Conservation (phyloP, 2,329 filamentous ascomycete genomes). For the Aspergillus fijiensis region DNA sequence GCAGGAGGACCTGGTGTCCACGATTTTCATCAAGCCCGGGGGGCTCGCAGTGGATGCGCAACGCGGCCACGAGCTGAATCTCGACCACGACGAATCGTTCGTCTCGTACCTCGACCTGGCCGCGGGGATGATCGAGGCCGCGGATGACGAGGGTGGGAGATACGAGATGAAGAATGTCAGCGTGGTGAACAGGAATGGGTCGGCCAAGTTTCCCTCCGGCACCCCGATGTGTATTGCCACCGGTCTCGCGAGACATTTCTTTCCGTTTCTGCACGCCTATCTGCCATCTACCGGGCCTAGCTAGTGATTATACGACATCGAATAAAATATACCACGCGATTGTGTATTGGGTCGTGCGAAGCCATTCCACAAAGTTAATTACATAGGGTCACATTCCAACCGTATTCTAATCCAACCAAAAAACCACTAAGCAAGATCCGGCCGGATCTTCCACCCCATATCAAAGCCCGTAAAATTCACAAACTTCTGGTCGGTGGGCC, state of each 20-base stretch:
- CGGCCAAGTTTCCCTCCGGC: constrained; percentile 6
- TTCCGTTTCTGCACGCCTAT: constrained; percentile 9
- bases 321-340: too few species aligned
- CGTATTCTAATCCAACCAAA: not conserved
- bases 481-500: too few species aligned
- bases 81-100: constrained; percentile 6
- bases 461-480: too few species aligned
- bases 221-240: constrained; percentile 10
- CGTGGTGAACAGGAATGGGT: constrained; percentile 7
- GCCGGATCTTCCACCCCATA: too few species aligned
- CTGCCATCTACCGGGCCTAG: not conserved
- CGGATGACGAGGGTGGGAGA: not conserved
- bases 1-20: constrained; percentile 7
- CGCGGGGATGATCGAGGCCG: constrained; percentile 13
- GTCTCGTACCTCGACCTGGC: constrained; percentile 13
- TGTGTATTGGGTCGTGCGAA: too few species aligned
- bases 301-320: too few species aligned
- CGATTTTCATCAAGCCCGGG: constrained; percentile 12
- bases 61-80: constrained; percentile 7
- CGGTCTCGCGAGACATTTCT: constrained; percentile 11
- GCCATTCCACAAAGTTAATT: too few species aligned
- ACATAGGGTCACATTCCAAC: too few species aligned
- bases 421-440: too few species aligned
- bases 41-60: constrained; percentile 8
- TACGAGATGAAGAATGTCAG: constrained; percentile 12